Percentiles rank a stretch among this genome's conserved stretches.
Evolutionary conservation across 768 basidiomycete genomes (phyloP).

Genomic region (Leccinum barrowsii): DNA sequence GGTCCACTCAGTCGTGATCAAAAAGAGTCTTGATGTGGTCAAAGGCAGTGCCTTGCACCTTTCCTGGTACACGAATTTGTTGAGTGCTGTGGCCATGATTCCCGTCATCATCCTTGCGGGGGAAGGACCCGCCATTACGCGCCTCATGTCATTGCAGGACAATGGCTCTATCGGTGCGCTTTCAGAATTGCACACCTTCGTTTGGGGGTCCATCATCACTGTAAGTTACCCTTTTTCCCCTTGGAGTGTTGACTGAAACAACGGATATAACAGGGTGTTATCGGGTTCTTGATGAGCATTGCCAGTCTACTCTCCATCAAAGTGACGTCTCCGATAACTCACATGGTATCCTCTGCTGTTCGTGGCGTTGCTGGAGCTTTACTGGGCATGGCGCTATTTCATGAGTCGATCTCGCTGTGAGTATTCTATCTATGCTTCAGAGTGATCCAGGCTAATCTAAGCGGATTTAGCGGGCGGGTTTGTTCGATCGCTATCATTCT

Average conservation of each 20-base stretch:
- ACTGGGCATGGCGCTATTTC: constrained; percentile 76
- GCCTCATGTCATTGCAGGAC: constrained; percentile 52
- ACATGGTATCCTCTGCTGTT: constrained; percentile 95
- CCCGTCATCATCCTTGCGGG: constrained; percentile 75
- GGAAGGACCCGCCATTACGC: constrained; percentile 62
- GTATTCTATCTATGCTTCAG: constrained; percentile 25
- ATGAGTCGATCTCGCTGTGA: constrained; percentile 75
- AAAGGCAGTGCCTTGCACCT: constrained; percentile 81
- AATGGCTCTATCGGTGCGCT: constrained; percentile 40
- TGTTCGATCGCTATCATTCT: constrained; percentile 81
- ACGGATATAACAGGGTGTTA: constrained; percentile 50
- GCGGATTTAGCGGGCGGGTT: constrained; percentile 61
- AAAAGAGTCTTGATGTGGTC: constrained; percentile 75
- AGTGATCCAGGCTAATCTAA: constrained; percentile 1
- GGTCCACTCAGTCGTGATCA: constrained; percentile 91
- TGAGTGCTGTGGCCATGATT: constrained; percentile 68
- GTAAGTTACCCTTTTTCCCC: constrained; percentile 39
- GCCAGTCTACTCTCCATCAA: constrained; percentile 93
- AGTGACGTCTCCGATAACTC: constrained; percentile 95
- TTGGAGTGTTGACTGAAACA: constrained; percentile 1
- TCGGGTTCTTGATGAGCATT: constrained; percentile 94
- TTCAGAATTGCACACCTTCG: constrained; percentile 57
- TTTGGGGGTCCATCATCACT: constrained; percentile 77
- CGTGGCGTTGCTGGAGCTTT: constrained; percentile 91
- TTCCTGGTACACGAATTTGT: constrained; percentile 88